Conservation (phyloP, 1,284 basidiomycete species). For the Prillingera fragicola region DNA sequence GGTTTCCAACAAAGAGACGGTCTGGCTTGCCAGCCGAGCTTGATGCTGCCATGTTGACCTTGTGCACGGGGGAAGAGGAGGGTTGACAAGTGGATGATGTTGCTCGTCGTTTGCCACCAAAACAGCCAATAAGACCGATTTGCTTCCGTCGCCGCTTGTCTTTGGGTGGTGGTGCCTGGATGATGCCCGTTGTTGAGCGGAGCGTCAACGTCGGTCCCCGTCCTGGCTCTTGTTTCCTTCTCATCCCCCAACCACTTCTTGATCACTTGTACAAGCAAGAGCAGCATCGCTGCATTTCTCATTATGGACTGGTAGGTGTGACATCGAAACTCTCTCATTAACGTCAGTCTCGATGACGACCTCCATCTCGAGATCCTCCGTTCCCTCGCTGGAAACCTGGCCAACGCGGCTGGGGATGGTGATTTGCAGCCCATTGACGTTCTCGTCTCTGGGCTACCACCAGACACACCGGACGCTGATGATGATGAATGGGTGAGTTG, state of each 20-base stretch:
- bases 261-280: no score
- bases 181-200: not conserved
- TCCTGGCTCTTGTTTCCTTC: constrained; percentile 1
- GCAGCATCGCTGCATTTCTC: no score
- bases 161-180: not conserved
- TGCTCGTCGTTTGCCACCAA: not conserved
- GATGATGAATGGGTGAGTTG: constrained; percentile 33
- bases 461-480: constrained; percentile 18
- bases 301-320: constrained; percentile 35
- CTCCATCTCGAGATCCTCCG: constrained; percentile 44
- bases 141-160: not conserved
- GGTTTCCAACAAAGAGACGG: constrained; percentile 83
- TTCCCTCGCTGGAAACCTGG: constrained; percentile 27
- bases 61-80: not conserved
- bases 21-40: constrained; percentile 35
- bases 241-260: not conserved
- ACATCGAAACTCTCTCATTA: not conserved
- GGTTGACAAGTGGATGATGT: not conserved
- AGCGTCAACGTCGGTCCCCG: not conserved
- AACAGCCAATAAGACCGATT: not conserved
- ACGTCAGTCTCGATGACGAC: constrained; percentile 42
- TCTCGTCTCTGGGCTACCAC: constrained; percentile 25
- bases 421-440: constrained; percentile 14
- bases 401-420: not conserved
- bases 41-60: not conserved